Base-by-base conservation (phyloP, 106 monocot genomes). In the Phalaenopsis equestris region DNA sequence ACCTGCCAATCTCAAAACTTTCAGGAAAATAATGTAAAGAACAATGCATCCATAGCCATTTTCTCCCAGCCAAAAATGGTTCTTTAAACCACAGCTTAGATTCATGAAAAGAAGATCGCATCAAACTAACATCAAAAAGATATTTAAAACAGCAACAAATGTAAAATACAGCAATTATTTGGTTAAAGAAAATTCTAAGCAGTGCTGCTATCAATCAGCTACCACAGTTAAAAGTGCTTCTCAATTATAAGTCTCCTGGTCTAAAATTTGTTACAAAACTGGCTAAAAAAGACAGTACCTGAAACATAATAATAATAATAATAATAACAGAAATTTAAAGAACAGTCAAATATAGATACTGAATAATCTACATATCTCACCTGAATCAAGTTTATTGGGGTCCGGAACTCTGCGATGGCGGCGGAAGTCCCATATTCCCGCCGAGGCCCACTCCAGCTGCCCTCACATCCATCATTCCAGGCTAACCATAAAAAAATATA, bases 351-450 rank as follows among this genome's bases (percentile, higher is more conserved):
- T 12, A 38, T 6, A 70, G 38, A 11, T 37, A 12, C 23, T 10
- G 21, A 38, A 70, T 3, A 70, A 15, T 21, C 70, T 6, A 1
- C 4, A 70, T 5, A 4, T 70, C 30, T 39, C 36, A 39, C 70
- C 61, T 21, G 1, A n/a, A 45, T 3, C 14, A 5, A 73, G 55
- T 56, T 52, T 38, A 56, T 46, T 78, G 78, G 11, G 83, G 78
- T 58, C 78, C 83, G 45, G 78, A 61, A 43, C 73, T 41, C 42
- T 67, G 83, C 2, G 85, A 87, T 21, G 88, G 91, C 21, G 87
- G 89, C 24, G 89, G 89, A 47, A 89, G 85, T 5, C 85, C 85
- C 68, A 83, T 82, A 76, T 86, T 88, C 57, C 84, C 88, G 46
- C 73, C 78, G 12, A 67, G 75, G 19, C 86, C 86, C 80, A 86